Evolutionary conservation across 352 stramenopile genomes (phyloP).

Genomic region (Pilasporangium apinafurcum): DNA sequence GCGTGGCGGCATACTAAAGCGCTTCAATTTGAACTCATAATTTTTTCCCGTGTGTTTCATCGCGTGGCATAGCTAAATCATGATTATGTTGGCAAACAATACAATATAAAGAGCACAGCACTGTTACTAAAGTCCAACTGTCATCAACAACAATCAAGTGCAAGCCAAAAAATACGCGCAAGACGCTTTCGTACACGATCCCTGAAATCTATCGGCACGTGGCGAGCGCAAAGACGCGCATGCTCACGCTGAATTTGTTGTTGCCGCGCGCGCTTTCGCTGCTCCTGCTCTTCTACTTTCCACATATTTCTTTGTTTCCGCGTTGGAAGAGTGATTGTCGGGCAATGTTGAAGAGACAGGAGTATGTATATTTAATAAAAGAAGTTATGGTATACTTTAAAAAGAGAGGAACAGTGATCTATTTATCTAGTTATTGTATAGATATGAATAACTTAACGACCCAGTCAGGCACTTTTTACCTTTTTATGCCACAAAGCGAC

Average conservation of each 20-base stretch:
- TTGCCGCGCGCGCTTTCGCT: conserved; percentile 4
- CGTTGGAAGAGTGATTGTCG: too few relatives aligned
- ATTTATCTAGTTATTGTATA: too few relatives aligned
- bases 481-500: too few relatives aligned
- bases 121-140: not conserved
- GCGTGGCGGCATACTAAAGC: conserved; percentile 10
- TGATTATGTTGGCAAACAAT: too few relatives aligned
- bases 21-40: conserved; percentile 5
- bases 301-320: too few relatives aligned
- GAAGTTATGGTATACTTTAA: too few relatives aligned
- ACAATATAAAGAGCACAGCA: too few relatives aligned
- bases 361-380: too few relatives aligned
- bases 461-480: too few relatives aligned
- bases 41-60: conserved; percentile 4
- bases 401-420: too few relatives aligned
- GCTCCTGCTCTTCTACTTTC: conserved; percentile 3
- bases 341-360: too few relatives aligned
- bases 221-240: conserved; percentile 1
- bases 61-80: conserved; percentile 21
- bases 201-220: conserved; percentile 13
- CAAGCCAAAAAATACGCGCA: not conserved
- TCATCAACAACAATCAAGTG: not conserved
- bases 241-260: conserved; percentile 7
- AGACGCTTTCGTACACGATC: conserved; percentile 12
- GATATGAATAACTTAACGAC: too few relatives aligned